These are phyloP conservation scores for Hanseniaspora gamundiae DNA, from an alignment of 1,139 yeast genomes.

Conservation along the genomic window DNA sequence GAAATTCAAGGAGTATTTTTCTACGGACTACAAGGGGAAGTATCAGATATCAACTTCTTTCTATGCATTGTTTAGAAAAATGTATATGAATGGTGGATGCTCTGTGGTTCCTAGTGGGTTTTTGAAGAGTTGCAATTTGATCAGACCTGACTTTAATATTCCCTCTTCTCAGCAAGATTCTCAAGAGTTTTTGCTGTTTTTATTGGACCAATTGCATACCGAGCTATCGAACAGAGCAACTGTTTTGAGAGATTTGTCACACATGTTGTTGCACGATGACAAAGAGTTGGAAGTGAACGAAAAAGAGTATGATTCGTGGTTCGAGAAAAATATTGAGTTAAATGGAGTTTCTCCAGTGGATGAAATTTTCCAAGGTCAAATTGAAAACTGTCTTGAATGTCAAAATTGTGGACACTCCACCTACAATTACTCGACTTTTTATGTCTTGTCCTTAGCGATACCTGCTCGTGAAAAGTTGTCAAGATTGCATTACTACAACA, in stretches of 20 bases:
- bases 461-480: slow-evolving; percentile 35
- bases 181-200: slow-evolving; percentile 83
- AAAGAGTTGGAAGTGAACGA: slow-evolving; percentile 24
- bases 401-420: slow-evolving; percentile 51
- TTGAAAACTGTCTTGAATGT: slow-evolving; percentile 52
- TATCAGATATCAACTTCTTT: slow-evolving; percentile 65
- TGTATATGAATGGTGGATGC: slow-evolving; percentile 27
- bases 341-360: slow-evolving; percentile 60
- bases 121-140: slow-evolving; percentile 67
- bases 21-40: slow-evolving; percentile 71
- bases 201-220: slow-evolving; percentile 86
- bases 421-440: slow-evolving; percentile 46
- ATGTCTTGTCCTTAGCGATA: slow-evolving; percentile 55
- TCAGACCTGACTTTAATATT: slow-evolving; percentile 59
- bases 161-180: slow-evolving; percentile 93
- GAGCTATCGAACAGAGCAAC: slow-evolving; percentile 44
- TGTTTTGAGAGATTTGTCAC: slow-evolving; percentile 29
- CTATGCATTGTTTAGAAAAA: slow-evolving; percentile 48
- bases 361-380: slow-evolving; percentile 54
- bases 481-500: slow-evolving; percentile 24
- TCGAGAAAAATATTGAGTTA: slow-evolving; percentile 33
- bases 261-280: slow-evolving; percentile 27
- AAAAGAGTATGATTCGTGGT: slow-evolving; percentile 51
- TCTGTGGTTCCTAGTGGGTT: slow-evolving; percentile 55
- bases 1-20: slow-evolving; percentile 55